Conservation (phyloP, 768 basidiomycete genomes). For the Termitomyces sp. region DNA sequence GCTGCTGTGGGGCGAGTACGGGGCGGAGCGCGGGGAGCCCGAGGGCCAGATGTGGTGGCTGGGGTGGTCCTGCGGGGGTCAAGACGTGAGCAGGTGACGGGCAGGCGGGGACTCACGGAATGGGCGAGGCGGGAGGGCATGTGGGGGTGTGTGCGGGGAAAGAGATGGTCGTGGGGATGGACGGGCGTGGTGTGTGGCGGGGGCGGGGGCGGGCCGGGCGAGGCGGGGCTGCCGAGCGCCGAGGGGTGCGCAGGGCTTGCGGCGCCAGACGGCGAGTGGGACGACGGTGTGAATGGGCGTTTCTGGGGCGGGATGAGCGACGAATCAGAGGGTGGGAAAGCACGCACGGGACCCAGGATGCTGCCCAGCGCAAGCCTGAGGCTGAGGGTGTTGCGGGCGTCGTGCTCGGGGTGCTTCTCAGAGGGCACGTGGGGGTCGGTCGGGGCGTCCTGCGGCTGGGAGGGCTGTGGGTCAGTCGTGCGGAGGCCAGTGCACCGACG, state of each 20-base stretch:
- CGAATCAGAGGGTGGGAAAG: slow-evolving; percentile 8
- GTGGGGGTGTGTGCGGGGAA: slow-evolving; percentile 18
- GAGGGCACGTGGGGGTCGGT: slow-evolving; percentile 17
- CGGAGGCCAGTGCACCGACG: not conserved
- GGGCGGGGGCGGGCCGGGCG: slow-evolving; percentile 20
- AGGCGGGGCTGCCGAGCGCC: slow-evolving; percentile 19
- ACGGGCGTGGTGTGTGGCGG: slow-evolving; percentile 19
- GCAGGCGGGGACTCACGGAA: slow-evolving; percentile 10
- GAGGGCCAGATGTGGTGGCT: slow-evolving; percentile 9
- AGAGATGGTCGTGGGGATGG: slow-evolving; percentile 18
- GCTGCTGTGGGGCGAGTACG: slow-evolving; percentile 6
- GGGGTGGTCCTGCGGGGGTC: slow-evolving; percentile 1
- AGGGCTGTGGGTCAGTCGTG: slow-evolving; percentile 19
- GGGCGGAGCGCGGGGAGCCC: slow-evolving; percentile 6
- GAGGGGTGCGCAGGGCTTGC: slow-evolving; percentile 38
- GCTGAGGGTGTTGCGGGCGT: slow-evolving; percentile 31
- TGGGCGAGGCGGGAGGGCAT: slow-evolving; percentile 17
- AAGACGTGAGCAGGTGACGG: not conserved
- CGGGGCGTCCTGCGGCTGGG: slow-evolving; percentile 29
- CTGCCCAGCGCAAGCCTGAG: slow-evolving; percentile 54
- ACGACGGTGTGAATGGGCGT: slow-evolving; percentile 38
- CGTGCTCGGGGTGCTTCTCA: slow-evolving; percentile 20
- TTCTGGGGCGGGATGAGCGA: slow-evolving; percentile 31
- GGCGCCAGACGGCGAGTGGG: slow-evolving; percentile 45
- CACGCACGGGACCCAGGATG: slow-evolving; percentile 53